Evolutionary conservation across 768 basidiomycete genomes (phyloP).

Genomic region (Amanita fuliginea): DNA sequence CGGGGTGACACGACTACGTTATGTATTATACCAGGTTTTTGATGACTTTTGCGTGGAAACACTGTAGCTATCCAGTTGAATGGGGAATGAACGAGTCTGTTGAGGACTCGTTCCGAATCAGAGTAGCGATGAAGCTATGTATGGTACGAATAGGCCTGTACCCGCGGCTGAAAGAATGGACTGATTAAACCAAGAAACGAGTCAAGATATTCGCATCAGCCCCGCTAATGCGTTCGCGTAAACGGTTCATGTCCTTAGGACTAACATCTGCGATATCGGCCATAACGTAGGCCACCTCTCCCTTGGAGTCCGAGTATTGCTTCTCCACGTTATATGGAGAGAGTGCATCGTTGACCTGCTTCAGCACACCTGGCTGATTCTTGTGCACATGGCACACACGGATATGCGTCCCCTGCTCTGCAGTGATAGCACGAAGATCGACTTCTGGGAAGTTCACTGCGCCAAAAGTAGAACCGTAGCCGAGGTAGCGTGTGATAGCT

Average conservation of each 20-base stretch:
- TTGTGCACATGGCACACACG: constrained; percentile 93
- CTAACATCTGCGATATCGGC: constrained; percentile 94
- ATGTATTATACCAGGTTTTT: constrained; percentile 1
- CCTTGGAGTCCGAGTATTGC: constrained; percentile 97
- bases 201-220: constrained; percentile 87
- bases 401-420: constrained; percentile 70
- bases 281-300: constrained; percentile 89
- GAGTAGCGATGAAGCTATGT: constrained; percentile 12
- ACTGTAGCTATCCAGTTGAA: constrained; percentile 37
- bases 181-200: constrained; percentile 55
- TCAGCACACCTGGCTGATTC: constrained; percentile 93
- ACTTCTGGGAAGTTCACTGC: constrained; percentile 99
- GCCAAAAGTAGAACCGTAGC: constrained; percentile 82
- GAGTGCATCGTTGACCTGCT: constrained; percentile 87
- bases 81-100: constrained; percentile 21
- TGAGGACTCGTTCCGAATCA: constrained; percentile 20
- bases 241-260: constrained; percentile 60
- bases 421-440: constrained; percentile 84
- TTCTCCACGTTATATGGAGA: constrained; percentile 98
- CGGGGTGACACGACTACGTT: constrained; percentile 1
- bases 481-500: constrained; percentile 80
- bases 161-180: not conserved
- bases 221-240: constrained; percentile 67
- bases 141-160: constrained; percentile 20
- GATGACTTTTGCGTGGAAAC: constrained; percentile 6